Evolutionary conservation across 2,329 filamentous ascomycete species (phyloP).

Genomic region (Eutypella sp.): DNA sequence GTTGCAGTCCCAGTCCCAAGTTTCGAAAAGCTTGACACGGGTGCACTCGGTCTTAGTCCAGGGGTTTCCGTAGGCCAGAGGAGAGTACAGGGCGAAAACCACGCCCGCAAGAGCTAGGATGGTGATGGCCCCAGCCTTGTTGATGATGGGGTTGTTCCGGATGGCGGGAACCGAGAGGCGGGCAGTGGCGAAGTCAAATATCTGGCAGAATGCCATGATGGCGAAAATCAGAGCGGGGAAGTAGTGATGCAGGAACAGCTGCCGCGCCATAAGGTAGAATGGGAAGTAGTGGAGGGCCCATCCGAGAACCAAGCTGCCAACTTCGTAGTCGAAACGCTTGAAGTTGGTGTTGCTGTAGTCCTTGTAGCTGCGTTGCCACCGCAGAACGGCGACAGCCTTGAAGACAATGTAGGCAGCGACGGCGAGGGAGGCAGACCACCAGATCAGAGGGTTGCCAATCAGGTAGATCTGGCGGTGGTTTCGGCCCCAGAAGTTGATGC

Average conservation of each 20-base stretch:
- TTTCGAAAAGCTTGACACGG: conserved; percentile 77
- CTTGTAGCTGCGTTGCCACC: conserved; percentile 89
- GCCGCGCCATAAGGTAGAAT: conserved; percentile 96
- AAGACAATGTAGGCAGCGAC: conserved; percentile 74
- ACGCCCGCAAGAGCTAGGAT: conserved; percentile 71
- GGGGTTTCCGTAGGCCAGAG: conserved; percentile 84
- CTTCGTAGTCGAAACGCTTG: conserved; percentile 97
- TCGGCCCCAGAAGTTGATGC: conserved; percentile 99
- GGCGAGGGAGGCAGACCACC: conserved; percentile 82
- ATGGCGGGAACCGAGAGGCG: conserved; percentile 66
- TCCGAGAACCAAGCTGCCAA: conserved; percentile 82
- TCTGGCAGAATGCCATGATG: conserved; percentile 81
- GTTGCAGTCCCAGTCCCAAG: conserved; percentile 99
- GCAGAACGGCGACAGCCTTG: conserved; percentile 80
- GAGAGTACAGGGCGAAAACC: conserved; percentile 80
- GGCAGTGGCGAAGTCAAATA: conserved; percentile 78
- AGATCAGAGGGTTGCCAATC: conserved; percentile 89
- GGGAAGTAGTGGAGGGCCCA: conserved; percentile 99
- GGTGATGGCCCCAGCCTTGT: conserved; percentile 64
- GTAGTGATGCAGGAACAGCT: conserved; percentile 98
- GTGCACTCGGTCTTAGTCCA: conserved; percentile 91
- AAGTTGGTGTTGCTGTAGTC: conserved; percentile 81
- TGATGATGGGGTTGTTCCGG: conserved; percentile 65
- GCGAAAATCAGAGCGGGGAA: conserved; percentile 96
- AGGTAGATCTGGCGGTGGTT: conserved; percentile 94